A percentile compares a stretch with the other conserved stretches of the same genome.
Evolutionary conservation across 2,329 filamentous ascomycete species (phyloP).

Genomic region (Colletotrichum kahawae): DNA sequence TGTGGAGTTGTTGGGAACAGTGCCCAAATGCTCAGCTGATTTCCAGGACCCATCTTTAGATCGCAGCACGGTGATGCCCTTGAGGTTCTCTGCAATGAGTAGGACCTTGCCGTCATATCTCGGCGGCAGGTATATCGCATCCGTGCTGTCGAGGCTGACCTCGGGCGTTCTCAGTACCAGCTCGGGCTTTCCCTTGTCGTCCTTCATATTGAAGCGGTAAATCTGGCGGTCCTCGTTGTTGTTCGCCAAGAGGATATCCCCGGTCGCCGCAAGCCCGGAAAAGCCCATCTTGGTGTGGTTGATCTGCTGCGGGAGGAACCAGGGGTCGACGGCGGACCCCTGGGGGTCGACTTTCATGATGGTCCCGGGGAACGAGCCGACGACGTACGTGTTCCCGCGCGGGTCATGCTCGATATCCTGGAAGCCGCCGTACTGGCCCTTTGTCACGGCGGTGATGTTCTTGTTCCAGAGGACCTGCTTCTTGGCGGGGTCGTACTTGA

Average conservation of each 20-base stretch:
- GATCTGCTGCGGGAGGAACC: slow-evolving; percentile 22
- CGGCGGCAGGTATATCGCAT: slow-evolving; percentile 38
- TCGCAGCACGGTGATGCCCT: slow-evolving; percentile 39
- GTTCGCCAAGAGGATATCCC: slow-evolving; percentile 13
- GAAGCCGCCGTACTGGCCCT: slow-evolving; percentile 25
- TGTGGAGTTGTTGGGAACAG: slow-evolving; percentile 27
- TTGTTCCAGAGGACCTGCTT: slow-evolving; percentile 23
- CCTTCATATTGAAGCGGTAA: slow-evolving; percentile 24
- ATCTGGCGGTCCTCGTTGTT: slow-evolving; percentile 18
- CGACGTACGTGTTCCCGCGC: slow-evolving; percentile 23
- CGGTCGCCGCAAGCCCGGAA: slow-evolving; percentile 20
- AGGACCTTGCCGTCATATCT: slow-evolving; percentile 37
- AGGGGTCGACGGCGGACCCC: slow-evolving; percentile 11
- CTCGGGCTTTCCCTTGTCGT: slow-evolving; percentile 13
- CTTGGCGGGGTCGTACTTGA: slow-evolving; percentile 23
- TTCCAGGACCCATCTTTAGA: slow-evolving; percentile 39
- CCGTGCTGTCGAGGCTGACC: slow-evolving; percentile 8
- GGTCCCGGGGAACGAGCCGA: slow-evolving; percentile 23
- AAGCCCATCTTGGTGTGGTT: slow-evolving; percentile 21
- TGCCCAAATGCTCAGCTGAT: slow-evolving; percentile 38
- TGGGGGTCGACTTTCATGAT: slow-evolving; percentile 22
- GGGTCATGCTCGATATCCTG: slow-evolving; percentile 24
- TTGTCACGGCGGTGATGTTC: slow-evolving; percentile 22
- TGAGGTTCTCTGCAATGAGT: slow-evolving; percentile 32
- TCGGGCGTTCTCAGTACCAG: slow-evolving; percentile 20